phyloP scores from a whole-genome alignment of 140 eudicot genomes.

The Bidens hawaiensis region DNA sequence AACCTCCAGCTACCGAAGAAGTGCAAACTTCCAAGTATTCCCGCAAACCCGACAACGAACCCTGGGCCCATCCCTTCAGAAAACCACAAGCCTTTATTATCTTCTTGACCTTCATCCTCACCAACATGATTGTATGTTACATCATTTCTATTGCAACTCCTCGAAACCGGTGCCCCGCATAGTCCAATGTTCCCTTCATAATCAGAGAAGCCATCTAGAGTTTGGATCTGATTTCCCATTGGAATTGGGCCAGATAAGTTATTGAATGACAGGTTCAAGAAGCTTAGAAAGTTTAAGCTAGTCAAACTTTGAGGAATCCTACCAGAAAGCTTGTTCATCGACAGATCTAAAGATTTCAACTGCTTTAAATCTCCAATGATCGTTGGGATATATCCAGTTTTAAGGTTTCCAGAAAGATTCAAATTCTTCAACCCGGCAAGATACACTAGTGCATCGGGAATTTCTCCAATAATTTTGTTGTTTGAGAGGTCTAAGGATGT shows the following conservation, averaged over 20 bases:
- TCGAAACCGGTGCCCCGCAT: background rate
- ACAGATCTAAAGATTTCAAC: too few species aligned
- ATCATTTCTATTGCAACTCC: background rate
- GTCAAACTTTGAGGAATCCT: too few species aligned
- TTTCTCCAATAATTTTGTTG: background rate
- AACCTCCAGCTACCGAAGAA: too few species aligned
- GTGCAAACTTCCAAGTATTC: too few species aligned
- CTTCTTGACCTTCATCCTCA: background rate
- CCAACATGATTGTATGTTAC: background rate
- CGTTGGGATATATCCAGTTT: background rate
- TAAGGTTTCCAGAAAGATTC: constrained; percentile 2
- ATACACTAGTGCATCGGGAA: background rate
- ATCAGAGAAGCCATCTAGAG: background rate
- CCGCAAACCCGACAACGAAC: too few species aligned
- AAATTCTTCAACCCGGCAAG: background rate
- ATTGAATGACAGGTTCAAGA: too few species aligned
- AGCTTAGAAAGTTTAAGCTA: too few species aligned
- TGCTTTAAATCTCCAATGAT: background rate
- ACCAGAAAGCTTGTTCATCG: too few species aligned
- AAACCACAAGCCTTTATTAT: too few species aligned
- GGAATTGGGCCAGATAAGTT: too few species aligned
- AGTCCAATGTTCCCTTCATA: background rate
- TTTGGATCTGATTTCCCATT: background rate
- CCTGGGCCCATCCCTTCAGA: too few species aligned
- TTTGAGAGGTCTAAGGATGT: too few species aligned